Percentiles rank a stretch among this genome's conserved stretches.
Conservation (phyloP, 129 eudicot genomes). For the Daucus carota region DNA sequence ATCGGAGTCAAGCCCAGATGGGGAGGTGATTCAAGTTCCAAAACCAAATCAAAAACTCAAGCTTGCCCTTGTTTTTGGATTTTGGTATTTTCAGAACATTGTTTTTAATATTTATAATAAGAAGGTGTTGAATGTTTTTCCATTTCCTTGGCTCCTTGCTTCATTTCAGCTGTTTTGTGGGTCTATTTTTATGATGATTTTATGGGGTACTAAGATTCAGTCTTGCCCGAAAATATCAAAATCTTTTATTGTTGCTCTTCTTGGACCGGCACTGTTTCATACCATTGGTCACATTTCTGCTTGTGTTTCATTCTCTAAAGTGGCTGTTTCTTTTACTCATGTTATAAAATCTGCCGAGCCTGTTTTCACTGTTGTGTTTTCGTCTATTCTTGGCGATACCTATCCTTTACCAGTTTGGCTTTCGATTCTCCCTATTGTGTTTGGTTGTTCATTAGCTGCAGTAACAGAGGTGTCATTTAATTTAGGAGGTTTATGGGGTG, state of each 20-base stretch:
- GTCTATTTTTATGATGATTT: constrained; percentile 69
- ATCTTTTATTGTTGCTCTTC: constrained; percentile 62
- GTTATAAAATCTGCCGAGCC: constrained; percentile 96
- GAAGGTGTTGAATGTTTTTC: constrained; percentile 67
- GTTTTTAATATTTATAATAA: constrained; percentile 87
- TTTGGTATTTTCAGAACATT: constrained; percentile 92
- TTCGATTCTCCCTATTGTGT: constrained; percentile 76
- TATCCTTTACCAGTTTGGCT: constrained; percentile 84
- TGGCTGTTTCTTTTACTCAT: constrained; percentile 97
- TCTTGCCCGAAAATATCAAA: constrained; percentile 67
- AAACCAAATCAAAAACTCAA: constrained; percentile 57
- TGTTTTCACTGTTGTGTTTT: constrained; percentile 75
- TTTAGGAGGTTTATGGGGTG: constrained; percentile 87
- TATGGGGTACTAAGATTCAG: constrained; percentile 75
- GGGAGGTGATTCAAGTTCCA: constrained; percentile 23
- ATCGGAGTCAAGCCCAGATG: constrained; percentile 54
- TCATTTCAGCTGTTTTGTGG: constrained; percentile 79
- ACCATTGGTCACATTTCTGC: constrained; percentile 97
- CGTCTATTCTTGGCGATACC: constrained; percentile 65
- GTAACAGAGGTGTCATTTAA: constrained; percentile 95
- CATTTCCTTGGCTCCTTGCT: constrained; percentile 92
- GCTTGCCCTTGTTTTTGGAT: constrained; percentile 66
- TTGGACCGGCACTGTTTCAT: constrained; percentile 95
- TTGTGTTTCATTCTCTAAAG: constrained; percentile 95
- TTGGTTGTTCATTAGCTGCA: constrained; percentile 96